Evolutionary conservation across 2,329 filamentous ascomycete genomes (phyloP), one percentile per base, ranked within the genome.

Genomic region (Microsporum audouinii): DNA sequence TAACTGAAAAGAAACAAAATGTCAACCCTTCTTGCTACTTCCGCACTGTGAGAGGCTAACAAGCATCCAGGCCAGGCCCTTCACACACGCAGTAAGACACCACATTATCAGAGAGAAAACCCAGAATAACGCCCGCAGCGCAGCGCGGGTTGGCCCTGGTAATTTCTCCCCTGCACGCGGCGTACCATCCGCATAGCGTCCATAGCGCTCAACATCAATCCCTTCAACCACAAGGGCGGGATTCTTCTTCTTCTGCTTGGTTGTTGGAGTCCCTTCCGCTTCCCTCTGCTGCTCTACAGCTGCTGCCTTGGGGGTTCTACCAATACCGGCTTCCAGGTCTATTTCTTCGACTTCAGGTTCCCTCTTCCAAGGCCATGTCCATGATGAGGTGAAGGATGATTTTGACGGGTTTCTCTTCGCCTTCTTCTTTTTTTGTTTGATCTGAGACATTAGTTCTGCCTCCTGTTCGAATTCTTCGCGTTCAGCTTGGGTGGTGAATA

Each of bases 191-290:
- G 71, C 72, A 61, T 75, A 76, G 5, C 71, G 71, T 10, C 74
- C 74, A 38, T 78, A 76, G 45, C 73, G 75, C 55, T 77, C 76
- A 6, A 78, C 68, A 65, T 78, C 76, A 53, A 78, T 75, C 60
- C 78, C 76, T 51, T 76, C 72, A 43, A 76, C 65, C 2, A 73
- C 65, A 51, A 75, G 67, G 51, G 71, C 66, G 34, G 65, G 69
- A 63, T 75, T 71, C 38, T 62, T 63, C 36, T 64, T 65, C 55
- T 60, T 63, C 61, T 59, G 10, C 23, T 59, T n/a, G 8, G 14
- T 8, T n/a, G 33, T 34, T n/a, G 51, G 4, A 36, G 5, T 36
- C 34, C 34, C n/a, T 43, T 4, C 38, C n/a, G 38, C 12, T 53
- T 27, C 29, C 8, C 12, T 7, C 12, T 17, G 27, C n/a, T 33